Evolutionary conservation across 2,329 filamentous ascomycete genomes (phyloP), one percentile per base, ranked within the genome.

Genomic region (Pezicula neosporulosa): DNA sequence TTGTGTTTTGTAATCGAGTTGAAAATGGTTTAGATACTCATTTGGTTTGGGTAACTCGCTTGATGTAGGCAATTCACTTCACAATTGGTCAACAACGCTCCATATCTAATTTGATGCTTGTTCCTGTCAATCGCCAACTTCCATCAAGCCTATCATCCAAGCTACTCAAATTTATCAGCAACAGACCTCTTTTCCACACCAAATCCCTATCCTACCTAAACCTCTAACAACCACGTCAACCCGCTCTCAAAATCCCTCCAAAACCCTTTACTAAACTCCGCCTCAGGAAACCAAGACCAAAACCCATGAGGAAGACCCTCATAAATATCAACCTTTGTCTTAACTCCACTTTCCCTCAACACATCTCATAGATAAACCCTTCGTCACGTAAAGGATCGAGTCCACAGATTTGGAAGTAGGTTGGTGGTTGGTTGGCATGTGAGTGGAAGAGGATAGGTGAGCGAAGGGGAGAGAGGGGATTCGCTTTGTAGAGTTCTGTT

Each of bases 361-460:
- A 75, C 59, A 37, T 69, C 62, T 79, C 77, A 55, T 80, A 82
- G 0, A 81, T 72, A 43, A 82, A 54, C 0, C 66, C 75, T 49
- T 81, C 78, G 52, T 83, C 80, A 4, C 79, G 64, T 3, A 77
- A 55, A 0, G 72, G 72, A 58, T 82, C 80, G 52, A 75, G 53
- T 10, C 77, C 78, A 53, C 69, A 72, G 0, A 79, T 67, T 57
- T 80, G 76, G 1, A 82, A 63, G 59, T 78, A 81, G 0, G 73
- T 69, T 2, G 65, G 68, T 4, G 77, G 76, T 21, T 78, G 62
- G 4, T 57, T 66, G 3, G 56, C 54, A 45, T 72, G 65, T 2
- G 55, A 66, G 30, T 56, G 53, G 42, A 58, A 64, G 45, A 71
- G 64, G 15, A 73, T 58, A 2, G 70, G 68, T 9, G 64, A 67